Evolutionary conservation across 345 rosid genomes (phyloP).

Genomic region (Citrus australasica): DNA sequence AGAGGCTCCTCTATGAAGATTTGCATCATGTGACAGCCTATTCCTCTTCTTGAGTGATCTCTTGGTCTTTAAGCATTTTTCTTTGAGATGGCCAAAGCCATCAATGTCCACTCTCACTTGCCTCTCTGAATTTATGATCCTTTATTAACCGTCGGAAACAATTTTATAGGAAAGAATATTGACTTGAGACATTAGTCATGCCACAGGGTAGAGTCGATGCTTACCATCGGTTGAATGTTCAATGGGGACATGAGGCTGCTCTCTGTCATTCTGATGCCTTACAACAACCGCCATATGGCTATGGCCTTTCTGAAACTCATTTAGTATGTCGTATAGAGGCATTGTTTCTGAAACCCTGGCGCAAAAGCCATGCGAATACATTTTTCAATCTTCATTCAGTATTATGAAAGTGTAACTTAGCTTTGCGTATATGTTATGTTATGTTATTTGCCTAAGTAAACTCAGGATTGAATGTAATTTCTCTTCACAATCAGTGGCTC

Average conservation of each 20-base stretch:
- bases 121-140: slow-evolving; percentile 8
- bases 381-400: neutral
- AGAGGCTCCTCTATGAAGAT: slow-evolving; percentile 19
- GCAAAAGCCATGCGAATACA: neutral
- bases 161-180: neutral
- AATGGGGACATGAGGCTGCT: neutral
- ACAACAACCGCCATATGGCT: slow-evolving; percentile 71
- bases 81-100: slow-evolving; percentile 19
- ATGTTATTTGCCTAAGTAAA: neutral
- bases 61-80: slow-evolving; percentile 25
- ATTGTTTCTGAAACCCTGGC: slow-evolving; percentile 46
- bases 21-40: slow-evolving; percentile 27
- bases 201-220: neutral
- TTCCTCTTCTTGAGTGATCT: slow-evolving; percentile 37
- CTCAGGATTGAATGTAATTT: neutral
- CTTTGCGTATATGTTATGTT: neutral
- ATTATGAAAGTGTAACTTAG: neutral
- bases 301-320: slow-evolving; percentile 73
- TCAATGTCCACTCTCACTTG: slow-evolving; percentile 42
- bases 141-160: neutral
- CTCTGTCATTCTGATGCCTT: slow-evolving; percentile 26
- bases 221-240: slow-evolving; percentile 17
- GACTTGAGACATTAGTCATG: neutral
- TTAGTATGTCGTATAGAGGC: slow-evolving; percentile 62
- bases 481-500: neutral